Evolutionary conservation across 176 grass and related monocot species (phyloP).

Genomic region (Miscanthus lutarioriparius): DNA sequence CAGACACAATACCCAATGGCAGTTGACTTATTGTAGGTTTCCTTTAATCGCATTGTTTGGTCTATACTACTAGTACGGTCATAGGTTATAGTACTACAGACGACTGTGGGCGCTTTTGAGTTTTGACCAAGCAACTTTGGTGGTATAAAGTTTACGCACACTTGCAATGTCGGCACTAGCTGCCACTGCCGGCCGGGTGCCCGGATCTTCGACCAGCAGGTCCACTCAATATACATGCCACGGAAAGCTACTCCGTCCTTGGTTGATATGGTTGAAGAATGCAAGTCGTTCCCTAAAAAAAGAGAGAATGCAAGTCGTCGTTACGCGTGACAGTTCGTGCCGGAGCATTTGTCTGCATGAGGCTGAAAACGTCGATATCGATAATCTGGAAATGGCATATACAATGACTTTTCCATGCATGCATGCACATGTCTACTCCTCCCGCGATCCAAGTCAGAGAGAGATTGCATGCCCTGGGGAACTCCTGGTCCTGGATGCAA

Average conservation of each 20-base stretch:
- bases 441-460: neutral
- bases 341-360: constrained; percentile 8
- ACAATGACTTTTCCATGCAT: neutral
- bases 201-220: neutral
- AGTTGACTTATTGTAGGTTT: neutral
- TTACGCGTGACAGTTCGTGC: constrained; percentile 34
- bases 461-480: neutral
- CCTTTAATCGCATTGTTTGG: neutral
- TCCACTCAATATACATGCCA: neutral
- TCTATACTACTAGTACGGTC: neutral
- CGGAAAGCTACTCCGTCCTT: constrained; percentile 24
- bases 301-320: constrained; percentile 21
- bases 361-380: constrained; percentile 16
- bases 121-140: neutral
- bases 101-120: neutral
- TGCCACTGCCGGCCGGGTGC: neutral
- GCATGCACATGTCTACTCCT: neutral
- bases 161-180: constrained; percentile 41
- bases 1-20: neutral
- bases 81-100: neutral
- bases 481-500: neutral
- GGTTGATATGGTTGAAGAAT: constrained; percentile 1
- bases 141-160: neutral
- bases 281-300: constrained; percentile 7
- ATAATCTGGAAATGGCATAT: neutral